These are phyloP conservation scores for Plantago elongata DNA, from an alignment of 257 asterid genomes.

Conservation along the genomic window DNA sequence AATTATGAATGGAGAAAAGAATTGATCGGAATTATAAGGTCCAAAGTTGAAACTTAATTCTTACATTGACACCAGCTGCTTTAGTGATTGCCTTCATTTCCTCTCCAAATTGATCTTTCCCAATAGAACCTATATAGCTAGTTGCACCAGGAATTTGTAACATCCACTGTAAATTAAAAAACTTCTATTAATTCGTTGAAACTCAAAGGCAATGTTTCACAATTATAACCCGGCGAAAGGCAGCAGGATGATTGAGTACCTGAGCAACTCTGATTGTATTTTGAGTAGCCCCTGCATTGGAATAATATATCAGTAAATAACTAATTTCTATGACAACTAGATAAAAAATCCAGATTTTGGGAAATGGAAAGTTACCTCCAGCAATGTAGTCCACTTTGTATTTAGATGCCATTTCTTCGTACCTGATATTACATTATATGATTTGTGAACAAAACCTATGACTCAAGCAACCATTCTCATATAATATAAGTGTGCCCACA, in stretches of 20 bases:
- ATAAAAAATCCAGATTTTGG: not conserved
- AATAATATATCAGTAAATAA: conserved; percentile 10
- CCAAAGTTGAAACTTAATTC: conserved; percentile 14
- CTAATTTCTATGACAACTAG: conserved; percentile 8
- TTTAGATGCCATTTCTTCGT: conserved; percentile 79
- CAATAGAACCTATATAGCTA: conserved; percentile 66
- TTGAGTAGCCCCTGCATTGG: conserved; percentile 81
- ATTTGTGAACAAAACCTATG: conserved; percentile 5
- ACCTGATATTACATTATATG: conserved; percentile 46
- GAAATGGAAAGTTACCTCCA: conserved; percentile 59
- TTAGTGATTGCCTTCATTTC: conserved; percentile 81
- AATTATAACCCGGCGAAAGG: conserved; percentile 8
- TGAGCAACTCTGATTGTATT: conserved; percentile 96
- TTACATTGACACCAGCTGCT: conserved; percentile 76
- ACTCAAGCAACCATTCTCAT: conserved; percentile 13
- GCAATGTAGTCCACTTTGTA: conserved; percentile 85
- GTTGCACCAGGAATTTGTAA: conserved; percentile 82
- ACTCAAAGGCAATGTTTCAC: not conserved
- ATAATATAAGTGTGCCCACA: not conserved
- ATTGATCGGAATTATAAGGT: not conserved
- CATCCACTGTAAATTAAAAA: conserved; percentile 43
- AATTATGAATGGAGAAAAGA: not conserved
- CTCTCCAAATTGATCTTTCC: conserved; percentile 76
- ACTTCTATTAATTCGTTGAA: conserved; percentile 1
- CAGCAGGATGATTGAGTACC: conserved; percentile 33